These are phyloP conservation scores for Globisporangium lucens DNA, from an alignment of 352 stramenopile genomes.

Conservation along the genomic window DNA sequence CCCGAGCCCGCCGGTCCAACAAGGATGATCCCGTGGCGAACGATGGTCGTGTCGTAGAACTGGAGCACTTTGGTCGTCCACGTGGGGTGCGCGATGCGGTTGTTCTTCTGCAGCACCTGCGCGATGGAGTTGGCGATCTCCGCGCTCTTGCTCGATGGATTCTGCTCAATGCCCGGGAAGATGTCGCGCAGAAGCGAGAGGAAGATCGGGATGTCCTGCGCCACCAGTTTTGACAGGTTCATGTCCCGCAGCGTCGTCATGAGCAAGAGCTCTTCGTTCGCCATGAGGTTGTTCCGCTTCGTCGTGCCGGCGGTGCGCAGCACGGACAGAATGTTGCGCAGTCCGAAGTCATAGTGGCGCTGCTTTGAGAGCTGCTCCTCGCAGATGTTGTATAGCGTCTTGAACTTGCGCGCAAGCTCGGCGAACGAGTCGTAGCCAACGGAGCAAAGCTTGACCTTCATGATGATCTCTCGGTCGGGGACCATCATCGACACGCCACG, in stretches of 20 bases:
- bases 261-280: slow-evolving; percentile 91
- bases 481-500: slow-evolving; percentile 96
- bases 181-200: slow-evolving; percentile 87
- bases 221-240: slow-evolving; percentile 93
- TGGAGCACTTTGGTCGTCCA: slow-evolving; percentile 91
- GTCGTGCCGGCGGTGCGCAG: slow-evolving; percentile 93
- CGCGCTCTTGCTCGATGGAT: slow-evolving; percentile 47
- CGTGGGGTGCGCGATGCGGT: slow-evolving; percentile 51
- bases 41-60: slow-evolving; percentile 91
- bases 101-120: slow-evolving; percentile 67
- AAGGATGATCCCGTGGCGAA: slow-evolving; percentile 90
- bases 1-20: slow-evolving; percentile 85
- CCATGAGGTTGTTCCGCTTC: slow-evolving; percentile 93
- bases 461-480: slow-evolving; percentile 96
- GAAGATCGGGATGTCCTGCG: slow-evolving; percentile 91
- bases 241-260: slow-evolving; percentile 95
- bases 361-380: slow-evolving; percentile 94
- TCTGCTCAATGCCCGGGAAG: slow-evolving; percentile 68
- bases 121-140: slow-evolving; percentile 72
- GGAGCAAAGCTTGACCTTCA: slow-evolving; percentile 92
- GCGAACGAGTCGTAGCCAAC: slow-evolving; percentile 91
- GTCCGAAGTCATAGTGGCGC: slow-evolving; percentile 92
- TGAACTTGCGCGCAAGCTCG: slow-evolving; percentile 95
- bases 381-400: slow-evolving; percentile 93
- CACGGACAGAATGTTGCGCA: slow-evolving; percentile 95